Percentiles rank a stretch among this genome's conserved stretches.
These are phyloP conservation scores for Wickerhamiella infanticola DNA, from an alignment of 1,139 yeast genomes.

Conservation along the genomic window DNA sequence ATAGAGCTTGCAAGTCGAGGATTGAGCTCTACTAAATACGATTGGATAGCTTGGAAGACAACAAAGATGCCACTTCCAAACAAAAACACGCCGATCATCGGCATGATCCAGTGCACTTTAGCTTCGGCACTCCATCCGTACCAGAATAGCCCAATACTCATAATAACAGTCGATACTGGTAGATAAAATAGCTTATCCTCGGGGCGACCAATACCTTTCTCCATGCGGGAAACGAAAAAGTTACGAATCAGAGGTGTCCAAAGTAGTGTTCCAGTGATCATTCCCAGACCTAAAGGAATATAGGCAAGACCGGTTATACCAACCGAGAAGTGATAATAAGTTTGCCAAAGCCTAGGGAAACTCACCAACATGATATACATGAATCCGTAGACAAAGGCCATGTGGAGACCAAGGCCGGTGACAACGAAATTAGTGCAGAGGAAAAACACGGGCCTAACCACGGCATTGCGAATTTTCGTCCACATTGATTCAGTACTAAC, in stretches of 20 bases:
- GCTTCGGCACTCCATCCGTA: constrained; percentile 51
- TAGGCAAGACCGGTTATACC: constrained; percentile 47
- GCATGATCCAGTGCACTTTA: constrained; percentile 37
- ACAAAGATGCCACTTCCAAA: constrained; percentile 45
- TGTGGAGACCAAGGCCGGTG: constrained; percentile 40
- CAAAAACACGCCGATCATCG: constrained; percentile 38
- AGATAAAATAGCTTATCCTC: constrained; percentile 14
- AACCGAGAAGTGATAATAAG: constrained; percentile 31
- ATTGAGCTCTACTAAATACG: constrained; percentile 49
- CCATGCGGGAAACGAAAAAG: constrained; percentile 26
- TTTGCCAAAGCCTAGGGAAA: constrained; percentile 38
- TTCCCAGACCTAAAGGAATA: constrained; percentile 38
- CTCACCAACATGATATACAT: constrained; percentile 46
- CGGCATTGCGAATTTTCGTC: constrained; percentile 12
- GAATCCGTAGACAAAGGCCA: constrained; percentile 52
- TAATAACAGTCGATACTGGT: constrained; percentile 29
- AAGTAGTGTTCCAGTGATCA: constrained; percentile 28
- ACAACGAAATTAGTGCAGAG: constrained; percentile 47
- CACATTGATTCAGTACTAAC: constrained; percentile 17
- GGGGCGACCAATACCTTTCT: constrained; percentile 14
- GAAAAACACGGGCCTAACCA: constrained; percentile 40
- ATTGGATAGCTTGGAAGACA: constrained; percentile 44
- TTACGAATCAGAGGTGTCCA: constrained; percentile 33
- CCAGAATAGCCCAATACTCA: constrained; percentile 41
- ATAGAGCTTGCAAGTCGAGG: constrained; percentile 44